These are phyloP conservation scores for Sugiyamaella boreocaroliniensis DNA, from an alignment of 805 yeast species.

Conservation along the genomic window DNA sequence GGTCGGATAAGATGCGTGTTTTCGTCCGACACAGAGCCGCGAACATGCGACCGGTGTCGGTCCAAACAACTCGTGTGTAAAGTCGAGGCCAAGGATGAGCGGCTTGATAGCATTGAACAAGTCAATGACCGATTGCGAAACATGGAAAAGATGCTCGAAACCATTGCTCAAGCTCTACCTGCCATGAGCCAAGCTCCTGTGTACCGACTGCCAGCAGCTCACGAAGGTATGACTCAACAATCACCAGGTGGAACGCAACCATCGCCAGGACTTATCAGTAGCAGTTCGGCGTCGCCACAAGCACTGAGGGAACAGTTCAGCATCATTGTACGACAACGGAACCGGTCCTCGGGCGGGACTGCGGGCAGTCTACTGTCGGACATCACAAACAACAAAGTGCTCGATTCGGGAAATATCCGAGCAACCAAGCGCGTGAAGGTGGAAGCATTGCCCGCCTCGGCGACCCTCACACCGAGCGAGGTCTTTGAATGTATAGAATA, in stretches of 20 bases:
- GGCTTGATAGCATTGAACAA: constrained; percentile 10
- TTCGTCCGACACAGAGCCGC: constrained; percentile 10
- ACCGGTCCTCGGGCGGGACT: constrained; percentile 1
- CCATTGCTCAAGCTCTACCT: constrained; percentile 3
- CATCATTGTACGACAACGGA: constrained; percentile 1
- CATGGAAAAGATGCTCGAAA: constrained; percentile 12
- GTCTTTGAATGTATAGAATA: constrained; percentile 14
- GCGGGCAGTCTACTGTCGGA: constrained; percentile 1
- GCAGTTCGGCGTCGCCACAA: background rate
- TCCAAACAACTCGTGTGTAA: constrained; percentile 12
- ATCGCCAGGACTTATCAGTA: background rate
- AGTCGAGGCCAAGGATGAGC: constrained; percentile 10
- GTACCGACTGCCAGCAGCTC: background rate
- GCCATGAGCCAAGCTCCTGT: background rate
- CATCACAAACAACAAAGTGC: background rate
- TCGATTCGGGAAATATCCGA: background rate
- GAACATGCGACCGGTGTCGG: constrained; percentile 18
- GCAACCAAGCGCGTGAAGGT: background rate
- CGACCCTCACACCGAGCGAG: background rate
- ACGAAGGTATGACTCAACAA: background rate
- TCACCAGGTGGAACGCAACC: background rate
- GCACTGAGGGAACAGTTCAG: background rate
- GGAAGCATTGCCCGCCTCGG: constrained; percentile 1
- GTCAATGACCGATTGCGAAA: constrained; percentile 8
- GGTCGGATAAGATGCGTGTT: constrained; percentile 18